These are phyloP conservation scores for Catunica adiposa DNA, from an alignment of 2,329 filamentous ascomycete species.

Conservation along the genomic window DNA sequence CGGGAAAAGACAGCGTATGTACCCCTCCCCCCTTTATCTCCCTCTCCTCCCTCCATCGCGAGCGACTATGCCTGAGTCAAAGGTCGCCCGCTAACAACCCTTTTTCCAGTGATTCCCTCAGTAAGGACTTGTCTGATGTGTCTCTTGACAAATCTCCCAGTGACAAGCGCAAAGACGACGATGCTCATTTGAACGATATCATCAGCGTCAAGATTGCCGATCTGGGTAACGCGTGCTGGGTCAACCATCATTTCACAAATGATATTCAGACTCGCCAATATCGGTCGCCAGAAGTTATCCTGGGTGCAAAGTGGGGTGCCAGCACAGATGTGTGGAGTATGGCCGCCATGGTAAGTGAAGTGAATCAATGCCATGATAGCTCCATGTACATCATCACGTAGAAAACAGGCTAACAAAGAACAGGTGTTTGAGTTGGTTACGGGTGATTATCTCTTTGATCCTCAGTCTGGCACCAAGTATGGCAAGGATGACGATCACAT, in stretches of 20 bases:
- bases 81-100: constrained; percentile 14
- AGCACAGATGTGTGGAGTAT: constrained; percentile 99
- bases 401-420: neutral
- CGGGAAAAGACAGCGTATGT: constrained; percentile 88
- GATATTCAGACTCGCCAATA: constrained; percentile 98
- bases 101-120: constrained; percentile 57
- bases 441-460: constrained; percentile 95
- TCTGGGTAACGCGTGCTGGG: constrained; percentile 96
- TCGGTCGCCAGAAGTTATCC: constrained; percentile 87
- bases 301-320: constrained; percentile 96
- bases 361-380: no score
- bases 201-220: constrained; percentile 99
- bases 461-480: constrained; percentile 95
- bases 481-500: constrained; percentile 99
- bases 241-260: constrained; percentile 96
- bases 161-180: constrained; percentile 47
- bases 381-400: no score
- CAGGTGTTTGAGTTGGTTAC: constrained; percentile 96
- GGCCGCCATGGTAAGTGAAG: constrained; percentile 73
- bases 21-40: neutral
- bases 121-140: constrained; percentile 86
- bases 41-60: neutral
- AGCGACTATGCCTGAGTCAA: constrained; percentile 12
- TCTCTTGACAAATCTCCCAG: constrained; percentile 62
- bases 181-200: constrained; percentile 45